Evolutionary conservation across 176 grass and related monocot genomes (phyloP).

Genomic region (Tuctoria greenei): DNA sequence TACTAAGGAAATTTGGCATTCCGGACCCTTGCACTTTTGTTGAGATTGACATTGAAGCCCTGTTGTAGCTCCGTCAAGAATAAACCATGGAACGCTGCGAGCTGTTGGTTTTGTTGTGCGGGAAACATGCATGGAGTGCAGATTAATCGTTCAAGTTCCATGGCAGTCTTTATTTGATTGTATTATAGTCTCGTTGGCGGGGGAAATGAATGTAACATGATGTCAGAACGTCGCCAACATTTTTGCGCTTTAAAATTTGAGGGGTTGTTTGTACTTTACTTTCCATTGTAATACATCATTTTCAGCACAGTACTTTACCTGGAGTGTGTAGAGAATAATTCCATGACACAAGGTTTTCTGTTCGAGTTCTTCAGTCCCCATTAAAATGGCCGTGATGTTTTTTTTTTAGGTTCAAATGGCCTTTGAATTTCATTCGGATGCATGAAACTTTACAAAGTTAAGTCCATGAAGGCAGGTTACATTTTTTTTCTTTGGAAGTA

Average conservation of each 20-base stretch:
- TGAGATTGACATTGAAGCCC: slow-evolving; percentile 73
- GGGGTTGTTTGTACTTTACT: background rate
- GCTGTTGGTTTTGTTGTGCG: slow-evolving; percentile 13
- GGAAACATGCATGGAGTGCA: slow-evolving; percentile 8
- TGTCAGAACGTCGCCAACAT: background rate
- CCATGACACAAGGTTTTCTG: background rate
- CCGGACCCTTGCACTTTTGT: slow-evolving; percentile 86
- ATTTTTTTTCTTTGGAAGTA: too few species aligned
- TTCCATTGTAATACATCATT: slow-evolving; percentile 12
- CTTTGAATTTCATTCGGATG: too few species aligned
- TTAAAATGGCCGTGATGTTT: background rate
- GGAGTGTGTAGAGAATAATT: slow-evolving; percentile 3
- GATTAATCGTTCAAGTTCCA: background rate
- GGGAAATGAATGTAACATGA: background rate
- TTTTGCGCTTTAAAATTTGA: background rate
- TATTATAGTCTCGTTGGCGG: background rate
- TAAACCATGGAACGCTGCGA: background rate
- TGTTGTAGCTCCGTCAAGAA: slow-evolving; percentile 48
- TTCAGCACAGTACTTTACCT: background rate
- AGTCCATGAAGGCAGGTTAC: too few species aligned
- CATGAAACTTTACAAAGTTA: too few species aligned
- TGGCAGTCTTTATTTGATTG: background rate
- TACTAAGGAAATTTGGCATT: slow-evolving; percentile 85
- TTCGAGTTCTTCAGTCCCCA: background rate
- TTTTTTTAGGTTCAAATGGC: too few species aligned